Evolutionary conservation across 2,329 filamentous ascomycete genomes (phyloP).

Genomic region (Ophiocordyceps camponoti-saundersi): DNA sequence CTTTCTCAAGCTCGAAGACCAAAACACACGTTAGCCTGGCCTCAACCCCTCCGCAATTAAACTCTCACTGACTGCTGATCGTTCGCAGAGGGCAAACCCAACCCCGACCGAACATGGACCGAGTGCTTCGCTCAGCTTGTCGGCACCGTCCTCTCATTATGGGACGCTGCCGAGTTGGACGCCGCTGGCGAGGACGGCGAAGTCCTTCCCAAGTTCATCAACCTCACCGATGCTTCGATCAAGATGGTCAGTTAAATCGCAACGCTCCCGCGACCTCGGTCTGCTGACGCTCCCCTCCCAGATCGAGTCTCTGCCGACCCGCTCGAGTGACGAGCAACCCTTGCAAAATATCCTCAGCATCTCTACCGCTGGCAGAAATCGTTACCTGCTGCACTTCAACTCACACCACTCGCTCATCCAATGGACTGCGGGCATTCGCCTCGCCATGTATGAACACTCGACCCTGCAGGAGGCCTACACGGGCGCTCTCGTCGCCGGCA

Average conservation of each 20-base stretch:
- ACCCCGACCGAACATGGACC: conserved; percentile 74
- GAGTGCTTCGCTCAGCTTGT: conserved; percentile 96
- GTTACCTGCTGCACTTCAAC: conserved; percentile 92
- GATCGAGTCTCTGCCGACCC: conserved; percentile 81
- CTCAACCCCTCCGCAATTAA: background rate
- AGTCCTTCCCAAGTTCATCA: conserved; percentile 84
- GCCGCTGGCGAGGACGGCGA: conserved; percentile 70
- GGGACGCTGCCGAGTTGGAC: conserved; percentile 88
- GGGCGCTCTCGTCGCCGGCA: conserved; percentile 84
- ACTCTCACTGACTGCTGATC: background rate
- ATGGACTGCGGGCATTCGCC: conserved; percentile 87
- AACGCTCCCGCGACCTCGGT: background rate
- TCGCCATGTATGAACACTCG: conserved; percentile 87
- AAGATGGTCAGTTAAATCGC: conserved; percentile 58
- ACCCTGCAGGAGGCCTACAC: conserved; percentile 94
- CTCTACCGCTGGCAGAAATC: conserved; percentile 87
- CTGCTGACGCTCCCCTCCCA: conserved; percentile 13
- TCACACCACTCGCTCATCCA: conserved; percentile 83
- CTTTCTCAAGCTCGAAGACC: conserved; percentile 89
- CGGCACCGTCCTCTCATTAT: conserved; percentile 83
- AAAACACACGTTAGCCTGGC: conserved; percentile 53
- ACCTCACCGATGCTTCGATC: conserved; percentile 90
- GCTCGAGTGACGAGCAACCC: conserved; percentile 57
- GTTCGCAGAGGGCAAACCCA: conserved; percentile 64
- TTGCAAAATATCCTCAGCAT: conserved; percentile 91